Evolutionary conservation across 129 eudicot species (phyloP).

Genomic region (Artemisia tridentata): DNA sequence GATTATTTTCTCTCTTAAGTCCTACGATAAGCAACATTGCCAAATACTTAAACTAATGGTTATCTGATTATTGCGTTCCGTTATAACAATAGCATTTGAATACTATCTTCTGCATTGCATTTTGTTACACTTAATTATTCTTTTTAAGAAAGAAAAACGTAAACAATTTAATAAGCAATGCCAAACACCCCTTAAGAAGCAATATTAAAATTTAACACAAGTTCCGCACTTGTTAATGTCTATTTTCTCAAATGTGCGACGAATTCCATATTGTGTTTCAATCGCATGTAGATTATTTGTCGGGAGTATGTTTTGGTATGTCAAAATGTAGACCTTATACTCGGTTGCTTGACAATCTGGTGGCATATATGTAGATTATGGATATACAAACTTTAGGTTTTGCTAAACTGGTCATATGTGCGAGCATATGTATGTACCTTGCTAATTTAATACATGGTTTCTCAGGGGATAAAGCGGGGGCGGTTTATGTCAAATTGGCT

Average conservation of each 20-base stretch:
- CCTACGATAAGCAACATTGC: no score
- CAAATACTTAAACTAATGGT: no score
- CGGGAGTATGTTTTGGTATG: not conserved
- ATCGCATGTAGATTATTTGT: not conserved
- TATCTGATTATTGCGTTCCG: no score
- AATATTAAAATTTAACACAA: not conserved
- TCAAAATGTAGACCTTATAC: not conserved
- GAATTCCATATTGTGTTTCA: not conserved
- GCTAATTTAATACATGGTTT: constrained; percentile 18
- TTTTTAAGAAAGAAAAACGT: no score
- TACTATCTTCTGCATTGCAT: no score
- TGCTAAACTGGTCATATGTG: not conserved
- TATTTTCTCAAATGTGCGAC: not conserved
- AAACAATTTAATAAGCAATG: not conserved
- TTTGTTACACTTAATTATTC: no score
- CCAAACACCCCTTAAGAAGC: not conserved
- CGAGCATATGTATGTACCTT: not conserved
- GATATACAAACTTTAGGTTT: constrained; percentile 11
- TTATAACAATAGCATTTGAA: no score
- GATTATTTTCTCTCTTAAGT: no score
- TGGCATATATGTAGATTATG: not conserved
- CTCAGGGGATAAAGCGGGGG: constrained; percentile 94
- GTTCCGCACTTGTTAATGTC: not conserved
- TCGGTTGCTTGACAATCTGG: constrained; percentile 5
- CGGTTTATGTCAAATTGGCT: constrained; percentile 70